A percentile compares a stretch with the other conserved stretches of the same genome.
phyloP scores from a whole-genome alignment of 768 basidiomycete species.

The Mycena polygramma region DNA sequence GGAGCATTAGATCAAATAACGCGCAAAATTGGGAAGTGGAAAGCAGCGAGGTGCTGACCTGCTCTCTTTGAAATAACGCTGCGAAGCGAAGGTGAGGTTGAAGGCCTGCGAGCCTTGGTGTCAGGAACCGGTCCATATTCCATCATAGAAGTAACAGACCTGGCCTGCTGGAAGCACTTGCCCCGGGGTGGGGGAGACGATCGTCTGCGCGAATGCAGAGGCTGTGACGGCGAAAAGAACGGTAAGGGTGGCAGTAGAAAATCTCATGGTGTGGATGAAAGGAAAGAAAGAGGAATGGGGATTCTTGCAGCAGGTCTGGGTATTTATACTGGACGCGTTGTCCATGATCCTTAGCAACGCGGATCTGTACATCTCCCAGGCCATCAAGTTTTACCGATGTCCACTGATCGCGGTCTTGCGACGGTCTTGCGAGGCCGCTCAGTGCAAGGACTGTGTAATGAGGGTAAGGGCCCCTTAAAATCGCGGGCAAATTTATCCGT shows the following conservation, averaged over 20 bases:
- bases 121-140: too few species aligned
- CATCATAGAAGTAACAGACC: background rate
- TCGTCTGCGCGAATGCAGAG: background rate
- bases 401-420: too few species aligned
- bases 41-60: background rate
- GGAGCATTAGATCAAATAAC: background rate
- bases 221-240: background rate
- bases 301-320: background rate
- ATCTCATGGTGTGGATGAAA: background rate
- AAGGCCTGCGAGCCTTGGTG: background rate
- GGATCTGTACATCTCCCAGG: too few species aligned
- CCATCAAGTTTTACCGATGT: too few species aligned
- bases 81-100: constrained; percentile 17
- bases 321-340: too few species aligned
- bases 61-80: constrained; percentile 7
- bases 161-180: background rate
- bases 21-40: too few species aligned
- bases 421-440: too few species aligned
- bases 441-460: too few species aligned
- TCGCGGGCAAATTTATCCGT: too few species aligned
- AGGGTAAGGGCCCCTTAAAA: too few species aligned
- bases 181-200: background rate
- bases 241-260: background rate
- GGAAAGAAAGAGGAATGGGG: background rate
- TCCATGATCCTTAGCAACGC: too few species aligned